These are phyloP conservation scores for Apophysomyces variabilis DNA, from an alignment of 371 early-diverging fungal genomes.

Conservation along the genomic window DNA sequence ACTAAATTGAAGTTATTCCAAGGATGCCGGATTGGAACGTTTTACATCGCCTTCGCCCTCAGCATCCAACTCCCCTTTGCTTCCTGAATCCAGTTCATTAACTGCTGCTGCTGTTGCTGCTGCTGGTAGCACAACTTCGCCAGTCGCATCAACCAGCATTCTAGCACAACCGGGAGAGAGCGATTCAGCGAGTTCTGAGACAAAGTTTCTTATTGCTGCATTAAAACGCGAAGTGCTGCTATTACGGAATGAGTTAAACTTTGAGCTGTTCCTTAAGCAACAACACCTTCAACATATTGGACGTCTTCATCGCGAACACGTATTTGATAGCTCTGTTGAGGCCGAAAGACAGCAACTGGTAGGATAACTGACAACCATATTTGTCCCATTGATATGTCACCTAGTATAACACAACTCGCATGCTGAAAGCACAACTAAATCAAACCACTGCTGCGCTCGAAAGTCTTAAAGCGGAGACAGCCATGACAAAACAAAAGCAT, in stretches of 20 bases:
- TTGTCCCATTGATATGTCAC: not conserved
- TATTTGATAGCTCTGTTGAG: constrained; percentile 66
- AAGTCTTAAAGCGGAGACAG: constrained; percentile 59
- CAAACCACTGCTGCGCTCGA: constrained; percentile 54
- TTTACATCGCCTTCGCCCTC: constrained; percentile 24
- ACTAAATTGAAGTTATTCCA: not conserved
- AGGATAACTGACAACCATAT: constrained; percentile 4
- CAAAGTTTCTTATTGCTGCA: constrained; percentile 42
- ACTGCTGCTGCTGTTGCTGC: constrained; percentile 5
- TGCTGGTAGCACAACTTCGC: not conserved
- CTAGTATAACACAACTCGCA: constrained; percentile 62
- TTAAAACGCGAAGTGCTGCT: constrained; percentile 64
- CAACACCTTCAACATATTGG: constrained; percentile 73
- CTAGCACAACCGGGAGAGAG: not conserved
- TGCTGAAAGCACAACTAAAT: constrained; percentile 58
- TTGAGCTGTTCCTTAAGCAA: constrained; percentile 70
- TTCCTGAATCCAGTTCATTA: constrained; percentile 17
- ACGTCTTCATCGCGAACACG: constrained; percentile 65
- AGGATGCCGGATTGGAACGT: constrained; percentile 38
- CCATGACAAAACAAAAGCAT: constrained; percentile 61
- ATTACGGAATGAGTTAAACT: constrained; percentile 66
- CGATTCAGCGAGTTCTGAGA: constrained; percentile 31
- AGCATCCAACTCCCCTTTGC: constrained; percentile 10
- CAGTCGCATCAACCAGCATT: constrained; percentile 5
- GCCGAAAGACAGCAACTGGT: constrained; percentile 66